Percentiles rank a stretch among this genome's conserved stretches.
phyloP scores from a whole-genome alignment of 2,329 filamentous ascomycete species.

The Pseudopithomyces maydicus region DNA sequence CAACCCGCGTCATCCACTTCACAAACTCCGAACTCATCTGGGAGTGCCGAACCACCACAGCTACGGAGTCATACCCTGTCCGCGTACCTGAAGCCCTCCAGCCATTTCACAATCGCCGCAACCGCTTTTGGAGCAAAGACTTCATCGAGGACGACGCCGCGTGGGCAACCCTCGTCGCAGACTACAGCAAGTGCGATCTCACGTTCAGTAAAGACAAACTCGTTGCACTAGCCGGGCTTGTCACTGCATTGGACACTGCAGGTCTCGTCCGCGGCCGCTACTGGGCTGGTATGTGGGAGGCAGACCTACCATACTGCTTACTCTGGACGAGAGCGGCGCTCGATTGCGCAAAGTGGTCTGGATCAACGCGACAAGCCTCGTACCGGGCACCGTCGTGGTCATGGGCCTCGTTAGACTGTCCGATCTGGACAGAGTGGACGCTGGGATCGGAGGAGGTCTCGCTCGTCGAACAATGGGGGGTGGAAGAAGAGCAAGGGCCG shows the following conservation, averaged over 20 bases:
- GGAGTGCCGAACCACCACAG: not conserved
- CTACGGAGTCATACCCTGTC: constrained; percentile 5
- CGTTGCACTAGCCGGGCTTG: constrained; percentile 3
- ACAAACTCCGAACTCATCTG: not conserved
- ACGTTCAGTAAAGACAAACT: constrained; percentile 8
- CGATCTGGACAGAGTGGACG: not conserved
- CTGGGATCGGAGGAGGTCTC: not conserved
- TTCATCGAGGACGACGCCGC: constrained; percentile 8
- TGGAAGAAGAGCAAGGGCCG: not conserved
- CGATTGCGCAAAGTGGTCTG: not conserved
- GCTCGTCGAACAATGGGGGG: not conserved
- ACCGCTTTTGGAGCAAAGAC: constrained; percentile 7
- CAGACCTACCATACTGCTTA: constrained; percentile 9
- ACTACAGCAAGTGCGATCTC: constrained; percentile 10
- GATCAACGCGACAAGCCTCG: not conserved
- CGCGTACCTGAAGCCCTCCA: not conserved
- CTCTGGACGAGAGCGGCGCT: constrained; percentile 7
- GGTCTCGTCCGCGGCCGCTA: constrained; percentile 3
- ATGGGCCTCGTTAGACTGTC: constrained; percentile 3
- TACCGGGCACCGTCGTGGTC: constrained; percentile 5
- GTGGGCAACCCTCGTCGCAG: not conserved
- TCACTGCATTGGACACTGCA: not conserved
- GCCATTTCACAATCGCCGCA: constrained; percentile 8
- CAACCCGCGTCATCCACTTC: not conserved
- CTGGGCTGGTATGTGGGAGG: constrained; percentile 10